Percentiles rank a stretch among this genome's conserved stretches.
phyloP scores from a whole-genome alignment of 345 rosid genomes.

The Pistacia vera region DNA sequence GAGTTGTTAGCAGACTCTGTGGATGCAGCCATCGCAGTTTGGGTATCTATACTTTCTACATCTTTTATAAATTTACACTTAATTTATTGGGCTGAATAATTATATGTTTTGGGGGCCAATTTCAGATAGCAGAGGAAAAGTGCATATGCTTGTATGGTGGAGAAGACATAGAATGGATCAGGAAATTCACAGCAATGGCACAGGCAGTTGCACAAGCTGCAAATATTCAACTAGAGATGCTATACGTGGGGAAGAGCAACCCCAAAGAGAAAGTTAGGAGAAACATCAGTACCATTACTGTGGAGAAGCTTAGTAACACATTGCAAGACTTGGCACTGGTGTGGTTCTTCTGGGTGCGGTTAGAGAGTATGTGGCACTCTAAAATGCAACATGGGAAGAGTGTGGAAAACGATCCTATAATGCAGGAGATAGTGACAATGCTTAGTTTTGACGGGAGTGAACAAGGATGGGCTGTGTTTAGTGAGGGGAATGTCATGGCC shows the following conservation, averaged over 20 bases:
- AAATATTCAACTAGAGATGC: slow-evolving; percentile 41
- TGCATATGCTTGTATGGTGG: slow-evolving; percentile 60
- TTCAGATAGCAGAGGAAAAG: slow-evolving; percentile 38
- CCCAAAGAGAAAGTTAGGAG: slow-evolving; percentile 30
- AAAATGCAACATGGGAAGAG: slow-evolving; percentile 36
- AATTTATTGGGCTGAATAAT: not conserved
- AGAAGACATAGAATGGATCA: slow-evolving; percentile 60
- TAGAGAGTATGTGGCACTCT: slow-evolving; percentile 82
- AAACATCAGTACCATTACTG: slow-evolving; percentile 18
- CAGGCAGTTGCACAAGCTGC: slow-evolving; percentile 38
- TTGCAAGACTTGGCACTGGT: slow-evolving; percentile 18
- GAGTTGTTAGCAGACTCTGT: slow-evolving; percentile 49
- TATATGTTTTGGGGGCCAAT: not conserved
- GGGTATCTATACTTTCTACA: slow-evolving; percentile 37
- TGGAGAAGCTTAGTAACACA: slow-evolving; percentile 35
- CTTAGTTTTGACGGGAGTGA: slow-evolving; percentile 65
- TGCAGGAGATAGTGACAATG: slow-evolving; percentile 54
- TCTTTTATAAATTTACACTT: not conserved
- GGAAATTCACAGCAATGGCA: slow-evolving; percentile 37
- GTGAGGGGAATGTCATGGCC: slow-evolving; percentile 35
- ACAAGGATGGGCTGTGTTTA: slow-evolving; percentile 59
- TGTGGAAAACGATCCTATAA: slow-evolving; percentile 46
- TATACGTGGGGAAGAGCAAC: slow-evolving; percentile 61
- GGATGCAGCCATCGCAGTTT: slow-evolving; percentile 33
- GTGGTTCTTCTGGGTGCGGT: slow-evolving; percentile 62